Percentiles rank a stretch among this genome's conserved stretches.
Conservation (phyloP, 768 basidiomycete genomes). For the Sistotremastrum niveocremeum region DNA sequence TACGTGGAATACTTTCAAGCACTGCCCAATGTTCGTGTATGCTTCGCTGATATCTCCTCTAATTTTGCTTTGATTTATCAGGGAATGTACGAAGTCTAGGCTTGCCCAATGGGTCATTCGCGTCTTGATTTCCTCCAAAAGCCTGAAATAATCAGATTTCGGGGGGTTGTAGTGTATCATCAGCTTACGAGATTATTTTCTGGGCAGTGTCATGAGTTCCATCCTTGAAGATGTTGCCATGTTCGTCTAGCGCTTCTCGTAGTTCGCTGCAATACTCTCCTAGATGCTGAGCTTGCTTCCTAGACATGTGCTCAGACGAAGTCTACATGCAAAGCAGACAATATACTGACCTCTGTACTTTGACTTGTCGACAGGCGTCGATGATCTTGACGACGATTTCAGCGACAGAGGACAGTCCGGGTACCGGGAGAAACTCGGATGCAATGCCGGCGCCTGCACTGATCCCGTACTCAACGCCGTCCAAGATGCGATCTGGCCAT, state of each 20-base stretch:
- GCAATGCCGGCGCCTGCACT: constrained; percentile 28
- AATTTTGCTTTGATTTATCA: constrained; percentile 33
- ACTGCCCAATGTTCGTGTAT: constrained; percentile 31
- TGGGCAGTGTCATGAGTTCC: constrained; percentile 20
- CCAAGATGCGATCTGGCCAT: too few relatives aligned
- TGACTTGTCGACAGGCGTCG: constrained; percentile 32
- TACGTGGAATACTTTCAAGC: constrained; percentile 35
- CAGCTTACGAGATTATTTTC: constrained; percentile 15
- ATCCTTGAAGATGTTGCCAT: constrained; percentile 20
- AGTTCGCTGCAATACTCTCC: constrained; percentile 33
- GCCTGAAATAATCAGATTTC: constrained; percentile 9
- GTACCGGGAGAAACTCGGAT: constrained; percentile 34
- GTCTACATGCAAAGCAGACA: too few relatives aligned
- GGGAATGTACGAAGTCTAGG: constrained; percentile 25
- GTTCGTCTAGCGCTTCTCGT: constrained; percentile 25
- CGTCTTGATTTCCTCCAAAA: constrained; percentile 21
- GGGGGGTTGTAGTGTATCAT: neutral
- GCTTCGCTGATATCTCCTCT: constrained; percentile 30
- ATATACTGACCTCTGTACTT: constrained; percentile 29
- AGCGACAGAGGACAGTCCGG: constrained; percentile 30
- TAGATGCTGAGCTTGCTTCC: constrained; percentile 30
- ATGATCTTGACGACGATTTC: constrained; percentile 32
- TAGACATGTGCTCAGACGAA: constrained; percentile 10
- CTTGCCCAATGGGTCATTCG: constrained; percentile 33
- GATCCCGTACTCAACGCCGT: too few relatives aligned